A percentile compares a stretch with the other conserved stretches of the same genome.
phyloP scores from a whole-genome alignment of 1,139 yeast genomes.

The Saccharomyces hybrid region DNA sequence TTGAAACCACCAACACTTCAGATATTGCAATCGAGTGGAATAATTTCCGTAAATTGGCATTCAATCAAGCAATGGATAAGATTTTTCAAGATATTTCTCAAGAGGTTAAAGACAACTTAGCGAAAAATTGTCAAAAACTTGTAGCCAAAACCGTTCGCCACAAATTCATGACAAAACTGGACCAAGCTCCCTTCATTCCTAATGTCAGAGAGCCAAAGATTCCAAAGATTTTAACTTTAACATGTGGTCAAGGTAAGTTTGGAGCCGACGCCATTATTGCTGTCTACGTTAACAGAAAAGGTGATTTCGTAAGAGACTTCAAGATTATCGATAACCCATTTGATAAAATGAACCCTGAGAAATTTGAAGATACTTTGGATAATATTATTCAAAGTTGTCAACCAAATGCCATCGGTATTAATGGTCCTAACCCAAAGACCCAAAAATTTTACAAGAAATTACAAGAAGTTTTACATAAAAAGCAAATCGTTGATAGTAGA shows the following conservation, averaged over 20 bases:
- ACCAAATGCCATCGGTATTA: constrained; percentile 85
- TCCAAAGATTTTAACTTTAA: constrained; percentile 74
- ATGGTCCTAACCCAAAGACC: constrained; percentile 77
- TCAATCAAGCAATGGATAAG: constrained; percentile 60
- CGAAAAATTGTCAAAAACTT: constrained; percentile 67
- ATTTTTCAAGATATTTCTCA: constrained; percentile 61
- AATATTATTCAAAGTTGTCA: constrained; percentile 45
- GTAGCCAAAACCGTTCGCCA: constrained; percentile 65
- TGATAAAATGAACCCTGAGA: constrained; percentile 38
- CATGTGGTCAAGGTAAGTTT: constrained; percentile 80
- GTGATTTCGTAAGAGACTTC: constrained; percentile 66
- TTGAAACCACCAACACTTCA: constrained; percentile 77
- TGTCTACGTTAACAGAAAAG: constrained; percentile 67
- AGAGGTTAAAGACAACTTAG: constrained; percentile 76
- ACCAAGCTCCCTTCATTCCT: constrained; percentile 91
- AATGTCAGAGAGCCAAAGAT: constrained; percentile 72
- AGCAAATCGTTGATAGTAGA: constrained; percentile 49
- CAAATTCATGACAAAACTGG: constrained; percentile 59
- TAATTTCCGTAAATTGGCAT: constrained; percentile 57
- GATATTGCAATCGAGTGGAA: constrained; percentile 82
- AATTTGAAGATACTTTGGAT: constrained; percentile 53
- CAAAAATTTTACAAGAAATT: constrained; percentile 54
- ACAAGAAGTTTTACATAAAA: constrained; percentile 48
- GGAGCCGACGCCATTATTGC: constrained; percentile 82
- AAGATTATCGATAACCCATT: constrained; percentile 70